A percentile compares a stretch with the other conserved stretches of the same genome.
These are phyloP conservation scores for Heracleum sosnowskyi DNA, from an alignment of 129 eudicot genomes.

Conservation along the genomic window DNA sequence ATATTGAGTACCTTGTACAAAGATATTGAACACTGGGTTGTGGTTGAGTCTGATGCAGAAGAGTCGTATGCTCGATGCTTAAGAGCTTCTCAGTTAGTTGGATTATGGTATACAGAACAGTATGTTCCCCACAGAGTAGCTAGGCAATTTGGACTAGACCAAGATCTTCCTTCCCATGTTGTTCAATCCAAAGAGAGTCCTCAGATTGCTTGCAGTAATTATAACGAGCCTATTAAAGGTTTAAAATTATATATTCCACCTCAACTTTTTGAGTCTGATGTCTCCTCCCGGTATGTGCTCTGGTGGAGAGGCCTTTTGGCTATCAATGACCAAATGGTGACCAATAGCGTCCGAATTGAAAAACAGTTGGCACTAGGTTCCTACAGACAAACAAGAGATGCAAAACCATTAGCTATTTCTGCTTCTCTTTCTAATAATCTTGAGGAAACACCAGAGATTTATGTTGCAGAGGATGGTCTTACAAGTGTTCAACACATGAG, in stretches of 20 bases:
- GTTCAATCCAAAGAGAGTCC: not conserved
- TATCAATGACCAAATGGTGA: not conserved
- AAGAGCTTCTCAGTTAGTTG: conserved; percentile 23
- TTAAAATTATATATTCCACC: conserved; percentile 22
- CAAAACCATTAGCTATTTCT: not conserved
- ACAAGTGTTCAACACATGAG: not conserved
- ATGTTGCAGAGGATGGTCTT: not conserved
- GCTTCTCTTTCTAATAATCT: not conserved
- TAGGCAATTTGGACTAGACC: conserved; percentile 54
- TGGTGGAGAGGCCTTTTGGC: not conserved
- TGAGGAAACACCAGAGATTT: not conserved
- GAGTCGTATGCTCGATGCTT: conserved; percentile 34
- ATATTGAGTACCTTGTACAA: not conserved
- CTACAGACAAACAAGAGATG: not conserved
- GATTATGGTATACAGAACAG: conserved; percentile 22
- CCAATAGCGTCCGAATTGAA: too few species aligned
- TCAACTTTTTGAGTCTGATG: not conserved
- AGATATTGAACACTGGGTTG: not conserved
- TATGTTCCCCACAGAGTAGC: conserved; percentile 52
- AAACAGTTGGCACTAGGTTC: not conserved
- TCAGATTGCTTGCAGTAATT: conserved; percentile 24
- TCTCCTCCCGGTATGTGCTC: not conserved
- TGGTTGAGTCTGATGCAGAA: conserved; percentile 5
- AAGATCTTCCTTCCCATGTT: conserved; percentile 37
- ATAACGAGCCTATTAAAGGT: conserved; percentile 4